Evolutionary conservation across 345 rosid species (phyloP).

Genomic region (Populus alba): DNA sequence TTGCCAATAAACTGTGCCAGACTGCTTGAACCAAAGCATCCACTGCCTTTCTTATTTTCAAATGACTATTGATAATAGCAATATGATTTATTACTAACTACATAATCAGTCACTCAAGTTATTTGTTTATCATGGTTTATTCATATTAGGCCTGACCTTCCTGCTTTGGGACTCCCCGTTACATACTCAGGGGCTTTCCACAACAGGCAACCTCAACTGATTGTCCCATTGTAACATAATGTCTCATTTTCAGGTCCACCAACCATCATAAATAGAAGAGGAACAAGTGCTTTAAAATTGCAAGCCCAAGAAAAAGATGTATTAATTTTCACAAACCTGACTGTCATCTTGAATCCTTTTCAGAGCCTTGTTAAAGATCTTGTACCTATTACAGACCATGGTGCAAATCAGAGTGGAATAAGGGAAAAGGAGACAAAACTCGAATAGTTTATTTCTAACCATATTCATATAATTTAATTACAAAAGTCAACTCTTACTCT

Average conservation of each 20-base stretch:
- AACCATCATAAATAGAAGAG: background rate
- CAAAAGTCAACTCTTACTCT: conserved; percentile 53
- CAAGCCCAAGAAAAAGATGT: background rate
- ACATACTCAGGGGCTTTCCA: background rate
- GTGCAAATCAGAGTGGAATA: conserved; percentile 10
- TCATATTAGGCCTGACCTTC: background rate
- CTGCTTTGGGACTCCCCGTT: background rate
- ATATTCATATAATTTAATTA: conserved; percentile 3
- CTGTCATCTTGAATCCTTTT: conserved; percentile 88
- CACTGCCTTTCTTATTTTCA: background rate
- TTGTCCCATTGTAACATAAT: background rate
- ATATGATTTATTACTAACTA: background rate
- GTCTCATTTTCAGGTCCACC: background rate
- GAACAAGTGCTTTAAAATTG: background rate
- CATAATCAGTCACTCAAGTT: background rate
- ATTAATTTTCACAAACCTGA: conserved; percentile 54
- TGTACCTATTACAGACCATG: conserved; percentile 54
- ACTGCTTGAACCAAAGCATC: background rate
- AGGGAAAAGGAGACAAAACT: background rate
- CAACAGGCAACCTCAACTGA: conserved; percentile 2
- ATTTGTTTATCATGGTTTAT: too few species aligned
- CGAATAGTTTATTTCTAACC: conserved; percentile 12
- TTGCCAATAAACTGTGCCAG: background rate
- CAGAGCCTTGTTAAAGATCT: conserved; percentile 75
- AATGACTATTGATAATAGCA: background rate